Evolutionary conservation across 2,329 filamentous ascomycete species (phyloP).

Genomic region (Venturia aucupariae): DNA sequence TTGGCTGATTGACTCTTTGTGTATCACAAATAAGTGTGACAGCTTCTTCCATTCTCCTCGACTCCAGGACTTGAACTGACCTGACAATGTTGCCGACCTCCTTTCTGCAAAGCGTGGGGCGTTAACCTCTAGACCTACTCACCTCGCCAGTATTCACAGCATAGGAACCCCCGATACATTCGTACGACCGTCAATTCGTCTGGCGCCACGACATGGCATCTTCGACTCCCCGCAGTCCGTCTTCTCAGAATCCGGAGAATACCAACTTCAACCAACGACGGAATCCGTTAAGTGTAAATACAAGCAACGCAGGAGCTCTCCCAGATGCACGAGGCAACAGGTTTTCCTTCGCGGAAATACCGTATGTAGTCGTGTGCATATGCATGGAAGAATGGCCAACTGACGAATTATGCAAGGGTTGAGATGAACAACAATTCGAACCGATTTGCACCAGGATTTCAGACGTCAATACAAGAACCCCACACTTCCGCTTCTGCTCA

Average conservation of each 20-base stretch:
- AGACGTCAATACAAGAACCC: neutral
- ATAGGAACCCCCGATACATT: neutral
- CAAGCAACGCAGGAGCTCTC: conserved; percentile 4
- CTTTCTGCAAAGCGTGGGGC: neutral
- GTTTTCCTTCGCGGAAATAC: conserved; percentile 8
- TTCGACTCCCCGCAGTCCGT: neutral
- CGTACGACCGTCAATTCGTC: neutral
- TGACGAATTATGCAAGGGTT: conserved; percentile 1
- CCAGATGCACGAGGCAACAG: neutral
- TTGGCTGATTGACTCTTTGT: neutral
- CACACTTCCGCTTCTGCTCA: neutral
- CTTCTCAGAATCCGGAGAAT: neutral
- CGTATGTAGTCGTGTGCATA: conserved; percentile 3
- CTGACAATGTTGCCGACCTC: neutral
- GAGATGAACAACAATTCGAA: conserved; percentile 1
- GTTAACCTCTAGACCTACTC: neutral
- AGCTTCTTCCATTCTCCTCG: neutral
- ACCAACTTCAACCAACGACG: neutral
- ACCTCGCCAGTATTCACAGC: neutral
- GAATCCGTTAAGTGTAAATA: conserved; percentile 10
- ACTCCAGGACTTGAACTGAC: neutral
- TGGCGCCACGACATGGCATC: neutral
- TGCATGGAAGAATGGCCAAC: neutral
- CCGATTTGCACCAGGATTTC: neutral
- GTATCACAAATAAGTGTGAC: neutral